Base-by-base conservation (phyloP, 768 basidiomycete species). In the Chalciporus piperatus region DNA sequence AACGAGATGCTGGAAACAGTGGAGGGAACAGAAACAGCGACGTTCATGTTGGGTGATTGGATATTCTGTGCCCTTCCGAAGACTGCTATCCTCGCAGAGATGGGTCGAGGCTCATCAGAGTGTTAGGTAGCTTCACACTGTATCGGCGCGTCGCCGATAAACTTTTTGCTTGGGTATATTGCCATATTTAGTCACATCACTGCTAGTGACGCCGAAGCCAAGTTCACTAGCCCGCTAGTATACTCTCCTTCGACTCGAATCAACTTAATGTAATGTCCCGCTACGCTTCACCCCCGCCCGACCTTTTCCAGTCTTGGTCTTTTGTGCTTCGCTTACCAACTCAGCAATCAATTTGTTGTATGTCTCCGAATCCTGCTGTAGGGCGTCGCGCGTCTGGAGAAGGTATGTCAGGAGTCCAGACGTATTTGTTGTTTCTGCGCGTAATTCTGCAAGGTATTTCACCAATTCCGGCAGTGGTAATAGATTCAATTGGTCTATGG, bases 291-390 rank as follows among this genome's bases (percentile, higher is more conserved):
- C 59, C 27, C 76, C 72, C 54, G 70, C 64, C 56, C 73, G 71
- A 53, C 73, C 74, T 59, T 85, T 88, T 14, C 81, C 81, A 7
- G 81, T 81, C 63, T 89, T 90, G 48, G 84, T 76, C 69, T 88
- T 91, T 65, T 91, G 89, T 30, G 94, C 93, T 68, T 96, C 92
- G 39, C 84, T 84, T n/a, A 97, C 92, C 45, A 97, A 74, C 64
- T 92, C 92, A 23, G 87, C 94, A 53, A 97, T 97, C 51, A 94
- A 75, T 14, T 84, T 86, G 68, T 97, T 95, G 62, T 92, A 93
- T 23, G 84, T 89, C 73, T 97, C 87, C 33, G 84, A 86, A 64
- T 91, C 89, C 70, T 93, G 91, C 67, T 92, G 89, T 53, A 92
- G 66, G 30, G 85, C 81, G 56, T 93, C 92, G 51, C 84, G 79